Conservation (phyloP, 345 rosid species). For the Conringia planisiliqua region DNA sequence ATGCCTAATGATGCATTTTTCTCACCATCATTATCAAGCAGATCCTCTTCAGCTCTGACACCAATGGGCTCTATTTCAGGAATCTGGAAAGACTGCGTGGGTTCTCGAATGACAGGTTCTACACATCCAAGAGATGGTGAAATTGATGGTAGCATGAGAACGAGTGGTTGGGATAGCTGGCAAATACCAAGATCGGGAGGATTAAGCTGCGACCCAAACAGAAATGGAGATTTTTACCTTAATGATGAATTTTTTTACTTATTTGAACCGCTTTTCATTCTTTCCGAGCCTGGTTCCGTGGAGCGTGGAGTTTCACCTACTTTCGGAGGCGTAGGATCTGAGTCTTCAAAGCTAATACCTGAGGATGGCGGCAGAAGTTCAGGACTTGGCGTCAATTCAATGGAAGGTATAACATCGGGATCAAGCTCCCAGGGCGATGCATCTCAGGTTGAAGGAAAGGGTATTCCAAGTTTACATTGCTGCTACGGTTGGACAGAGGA, state of each 20-base stretch:
- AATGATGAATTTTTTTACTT: slow-evolving; percentile 69
- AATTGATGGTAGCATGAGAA: slow-evolving; percentile 68
- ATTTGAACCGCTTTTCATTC: slow-evolving; percentile 97
- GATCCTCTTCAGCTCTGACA: slow-evolving; percentile 63
- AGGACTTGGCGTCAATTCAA: slow-evolving; percentile 50
- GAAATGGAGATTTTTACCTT: slow-evolving; percentile 64
- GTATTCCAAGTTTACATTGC: slow-evolving; percentile 83
- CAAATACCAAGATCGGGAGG: slow-evolving; percentile 75
- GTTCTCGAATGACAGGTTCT: slow-evolving; percentile 74
- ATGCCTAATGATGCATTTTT: slow-evolving; percentile 52
- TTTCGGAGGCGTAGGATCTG: slow-evolving; percentile 49
- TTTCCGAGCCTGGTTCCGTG: slow-evolving; percentile 92
- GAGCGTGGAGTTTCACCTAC: slow-evolving; percentile 74
- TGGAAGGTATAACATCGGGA: slow-evolving; percentile 58
- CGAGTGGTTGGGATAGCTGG: slow-evolving; percentile 88
- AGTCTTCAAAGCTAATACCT: slow-evolving; percentile 52
- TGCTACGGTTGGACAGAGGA: slow-evolving; percentile 99
- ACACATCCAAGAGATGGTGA: slow-evolving; percentile 88
- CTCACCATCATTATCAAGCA: slow-evolving; percentile 54
- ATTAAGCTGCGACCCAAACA: slow-evolving; percentile 67
- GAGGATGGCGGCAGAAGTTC: slow-evolving; percentile 70
- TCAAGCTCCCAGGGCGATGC: slow-evolving; percentile 68
- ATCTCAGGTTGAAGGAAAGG: slow-evolving; percentile 67
- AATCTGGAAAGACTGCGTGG: slow-evolving; percentile 88
- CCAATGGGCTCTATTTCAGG: slow-evolving; percentile 65